Percentiles rank a stretch among this genome's conserved stretches.
Evolutionary conservation across 768 basidiomycete species (phyloP).

Genomic region (Lentinula sp.): DNA sequence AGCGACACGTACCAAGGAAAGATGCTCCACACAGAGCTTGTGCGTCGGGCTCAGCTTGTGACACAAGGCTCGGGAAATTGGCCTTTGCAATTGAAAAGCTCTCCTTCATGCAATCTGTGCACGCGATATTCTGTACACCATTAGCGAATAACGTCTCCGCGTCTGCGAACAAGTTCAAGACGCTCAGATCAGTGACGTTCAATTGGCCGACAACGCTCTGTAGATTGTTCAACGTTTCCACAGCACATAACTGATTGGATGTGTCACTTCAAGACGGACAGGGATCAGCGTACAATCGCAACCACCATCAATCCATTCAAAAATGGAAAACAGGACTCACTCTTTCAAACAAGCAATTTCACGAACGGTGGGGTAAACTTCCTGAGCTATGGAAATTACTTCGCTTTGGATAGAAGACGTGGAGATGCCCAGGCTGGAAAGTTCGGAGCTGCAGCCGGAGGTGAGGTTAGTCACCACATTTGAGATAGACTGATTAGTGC

Average conservation of each 20-base stretch:
- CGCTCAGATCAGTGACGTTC: conserved; percentile 17
- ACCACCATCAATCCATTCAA: not conserved
- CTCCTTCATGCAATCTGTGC: conserved; percentile 43
- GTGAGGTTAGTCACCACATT: conserved; percentile 38
- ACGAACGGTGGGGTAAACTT: conserved; percentile 41
- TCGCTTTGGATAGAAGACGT: conserved; percentile 16
- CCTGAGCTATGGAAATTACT: conserved; percentile 27
- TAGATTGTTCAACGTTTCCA: conserved; percentile 41
- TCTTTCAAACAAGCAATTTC: conserved; percentile 49
- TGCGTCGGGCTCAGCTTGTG: conserved; percentile 15
- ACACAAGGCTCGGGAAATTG: conserved; percentile 25
- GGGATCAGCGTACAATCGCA: not conserved
- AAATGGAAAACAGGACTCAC: conserved; percentile 26
- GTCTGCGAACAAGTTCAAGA: conserved; percentile 13
- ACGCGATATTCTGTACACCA: conserved; percentile 28
- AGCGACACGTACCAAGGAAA: conserved; percentile 31
- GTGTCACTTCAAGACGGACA: conserved; percentile 12
- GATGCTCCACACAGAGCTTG: conserved; percentile 32
- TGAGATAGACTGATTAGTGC: conserved; percentile 44
- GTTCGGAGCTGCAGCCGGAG: conserved; percentile 37
- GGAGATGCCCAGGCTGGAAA: conserved; percentile 17
- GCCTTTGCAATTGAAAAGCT: conserved; percentile 28
- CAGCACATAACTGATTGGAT: conserved; percentile 43
- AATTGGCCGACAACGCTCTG: conserved; percentile 32
- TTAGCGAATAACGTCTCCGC: conserved; percentile 19